Conservation (phyloP, 2,329 filamentous ascomycete species). For the Metarhizium anisopliae region DNA sequence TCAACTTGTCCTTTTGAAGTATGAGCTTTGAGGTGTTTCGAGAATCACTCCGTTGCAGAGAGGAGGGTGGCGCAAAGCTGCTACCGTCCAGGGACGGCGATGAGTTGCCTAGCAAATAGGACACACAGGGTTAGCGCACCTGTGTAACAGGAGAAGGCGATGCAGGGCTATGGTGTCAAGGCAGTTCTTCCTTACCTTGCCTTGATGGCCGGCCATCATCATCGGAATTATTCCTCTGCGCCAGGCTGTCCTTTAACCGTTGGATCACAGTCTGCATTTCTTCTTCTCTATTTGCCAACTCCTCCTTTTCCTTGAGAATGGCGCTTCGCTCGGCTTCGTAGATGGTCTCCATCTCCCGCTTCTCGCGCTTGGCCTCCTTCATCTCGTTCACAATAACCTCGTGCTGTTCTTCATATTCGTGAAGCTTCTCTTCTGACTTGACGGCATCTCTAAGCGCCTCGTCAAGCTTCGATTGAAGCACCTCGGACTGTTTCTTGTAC, state of each 20-base stretch:
- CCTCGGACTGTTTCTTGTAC: constrained; percentile 73
- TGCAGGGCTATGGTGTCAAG: not conserved
- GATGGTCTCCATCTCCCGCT: constrained; percentile 84
- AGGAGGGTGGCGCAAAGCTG: constrained; percentile 80
- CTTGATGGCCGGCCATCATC: constrained; percentile 51
- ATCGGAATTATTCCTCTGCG: constrained; percentile 57
- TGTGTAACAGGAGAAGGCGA: not conserved
- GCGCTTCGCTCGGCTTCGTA: constrained; percentile 85
- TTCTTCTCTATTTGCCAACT: constrained; percentile 73
- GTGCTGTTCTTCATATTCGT: constrained; percentile 78
- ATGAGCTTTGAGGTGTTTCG: constrained; percentile 83
- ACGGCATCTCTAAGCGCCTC: constrained; percentile 76
- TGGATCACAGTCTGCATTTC: constrained; percentile 88
- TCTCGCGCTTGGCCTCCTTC: constrained; percentile 71
- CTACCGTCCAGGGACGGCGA: constrained; percentile 63
- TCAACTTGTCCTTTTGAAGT: constrained; percentile 91
- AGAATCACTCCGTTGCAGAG: constrained; percentile 79
- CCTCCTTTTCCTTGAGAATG: constrained; percentile 86
- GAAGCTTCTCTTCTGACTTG: constrained; percentile 77
- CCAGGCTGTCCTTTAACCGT: constrained; percentile 80
- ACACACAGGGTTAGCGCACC: constrained; percentile 11
- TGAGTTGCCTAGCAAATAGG: constrained; percentile 33
- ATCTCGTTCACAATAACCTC: constrained; percentile 78
- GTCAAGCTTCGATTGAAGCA: constrained; percentile 78
- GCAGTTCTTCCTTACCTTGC: constrained; percentile 36